A percentile compares a stretch with the other conserved stretches of the same genome.
Conservation (phyloP, 441 rosid genomes). For the Erodium chrysanthum region DNA sequence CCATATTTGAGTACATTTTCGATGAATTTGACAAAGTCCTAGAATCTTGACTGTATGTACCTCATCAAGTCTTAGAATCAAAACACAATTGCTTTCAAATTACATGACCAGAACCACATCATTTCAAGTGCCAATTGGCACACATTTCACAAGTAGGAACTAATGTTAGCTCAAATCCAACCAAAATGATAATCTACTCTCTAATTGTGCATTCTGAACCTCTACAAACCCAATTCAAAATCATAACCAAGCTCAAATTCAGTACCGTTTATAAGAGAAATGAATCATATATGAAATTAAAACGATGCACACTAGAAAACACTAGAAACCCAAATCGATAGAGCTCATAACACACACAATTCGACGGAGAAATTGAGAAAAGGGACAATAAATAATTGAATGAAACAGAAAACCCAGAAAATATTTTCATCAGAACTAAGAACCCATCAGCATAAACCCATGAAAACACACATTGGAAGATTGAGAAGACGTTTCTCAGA, state of each 20-base stretch:
- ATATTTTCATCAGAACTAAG: neutral
- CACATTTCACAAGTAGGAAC: neutral
- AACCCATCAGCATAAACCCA: neutral
- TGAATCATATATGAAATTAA: too few species aligned
- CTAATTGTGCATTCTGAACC: neutral
- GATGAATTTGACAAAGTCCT: too few species aligned
- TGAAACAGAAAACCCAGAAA: neutral
- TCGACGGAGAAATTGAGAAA: neutral
- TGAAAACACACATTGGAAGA: neutral
- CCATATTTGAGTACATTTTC: too few species aligned
- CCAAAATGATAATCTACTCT: neutral
- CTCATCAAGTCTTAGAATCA: neutral
- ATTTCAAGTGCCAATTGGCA: neutral
- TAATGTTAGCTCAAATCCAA: neutral
- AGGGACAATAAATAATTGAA: neutral
- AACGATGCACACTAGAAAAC: too few species aligned
- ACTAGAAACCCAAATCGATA: neutral
- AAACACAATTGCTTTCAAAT: neutral
- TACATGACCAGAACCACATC: neutral
- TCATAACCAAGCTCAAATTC: neutral
- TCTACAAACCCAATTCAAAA: neutral
- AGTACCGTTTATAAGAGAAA: too few species aligned
- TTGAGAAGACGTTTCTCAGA: neutral
- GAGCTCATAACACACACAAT: neutral
- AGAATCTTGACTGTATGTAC: too few species aligned